Percentiles rank a stretch among this genome's conserved stretches.
Evolutionary conservation across 805 yeast genomes (phyloP).

Genomic region (Metschnikowia matae): DNA sequence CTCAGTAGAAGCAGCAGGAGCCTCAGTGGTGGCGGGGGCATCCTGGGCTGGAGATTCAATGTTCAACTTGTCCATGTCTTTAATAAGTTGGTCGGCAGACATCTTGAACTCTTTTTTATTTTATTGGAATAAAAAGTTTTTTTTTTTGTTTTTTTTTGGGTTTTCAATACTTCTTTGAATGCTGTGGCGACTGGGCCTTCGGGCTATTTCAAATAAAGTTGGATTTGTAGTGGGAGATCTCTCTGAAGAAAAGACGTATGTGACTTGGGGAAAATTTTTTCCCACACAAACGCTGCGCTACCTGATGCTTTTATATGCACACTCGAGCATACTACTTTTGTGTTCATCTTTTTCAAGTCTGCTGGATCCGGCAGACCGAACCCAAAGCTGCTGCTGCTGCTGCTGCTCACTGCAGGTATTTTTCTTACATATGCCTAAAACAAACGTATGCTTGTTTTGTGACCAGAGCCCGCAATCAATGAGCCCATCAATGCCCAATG

Average conservation of each 20-base stretch:
- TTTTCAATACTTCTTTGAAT: constrained; percentile 6
- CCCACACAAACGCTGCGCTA: constrained; percentile 11
- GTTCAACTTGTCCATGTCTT: constrained; percentile 46
- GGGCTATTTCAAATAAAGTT: constrained; percentile 2
- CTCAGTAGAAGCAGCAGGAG: constrained; percentile 29
- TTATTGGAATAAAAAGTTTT: constrained; percentile 9
- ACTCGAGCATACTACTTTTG: background rate
- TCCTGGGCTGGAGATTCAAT: constrained; percentile 35
- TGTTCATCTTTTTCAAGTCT: background rate
- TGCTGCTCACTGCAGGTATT: background rate
- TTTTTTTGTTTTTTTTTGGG: constrained; percentile 12
- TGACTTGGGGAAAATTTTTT: constrained; percentile 13
- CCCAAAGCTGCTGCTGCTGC: background rate
- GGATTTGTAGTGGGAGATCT: constrained; percentile 16
- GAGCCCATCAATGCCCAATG: background rate
- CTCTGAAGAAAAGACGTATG: constrained; percentile 13
- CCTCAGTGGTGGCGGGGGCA: constrained; percentile 23
- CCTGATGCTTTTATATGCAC: constrained; percentile 6
- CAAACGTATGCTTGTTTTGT: background rate
- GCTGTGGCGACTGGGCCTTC: constrained; percentile 3
- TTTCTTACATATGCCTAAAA: background rate
- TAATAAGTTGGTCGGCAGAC: constrained; percentile 42
- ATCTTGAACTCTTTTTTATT: constrained; percentile 18
- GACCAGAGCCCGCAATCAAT: background rate
- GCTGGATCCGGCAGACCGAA: background rate